Base-by-base conservation (phyloP, 2,329 filamentous ascomycete genomes). In the Hypoxylon sp. region DNA sequence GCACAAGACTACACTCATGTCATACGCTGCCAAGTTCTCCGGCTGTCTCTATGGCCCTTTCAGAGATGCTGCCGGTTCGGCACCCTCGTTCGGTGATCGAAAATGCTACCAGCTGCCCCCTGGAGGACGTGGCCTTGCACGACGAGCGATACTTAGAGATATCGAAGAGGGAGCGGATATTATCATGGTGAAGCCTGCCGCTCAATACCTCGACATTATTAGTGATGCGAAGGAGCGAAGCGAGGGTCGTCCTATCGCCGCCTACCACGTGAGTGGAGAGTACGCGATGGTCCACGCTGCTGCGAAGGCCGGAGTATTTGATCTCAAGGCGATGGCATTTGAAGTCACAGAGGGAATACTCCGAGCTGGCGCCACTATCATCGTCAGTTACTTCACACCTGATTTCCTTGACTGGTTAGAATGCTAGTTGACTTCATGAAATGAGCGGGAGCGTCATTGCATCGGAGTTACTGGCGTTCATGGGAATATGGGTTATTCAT, bases 161-260 rank as follows among this genome's bases (percentile, higher is more conserved):
- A 95, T 99, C 73, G 87, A 86, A 70, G 96, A 99, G 82, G 96
- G 96, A 25, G 96, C 96, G 19, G 96, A 99, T 77, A 93, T 98
- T 73, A 97, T 99, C 81, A 98, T 99, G 95, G 96, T 99, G 68
- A 99, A 99, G 86, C 96, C 96, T 1, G 96, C 96, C 9, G 92
- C 92, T 75, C 93, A 95, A 80, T 99, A 97, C 79, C 87, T 99
- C 49, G 96, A 99, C 81, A 97, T 99, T 75, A 98, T 99, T 79
- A 93, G 93, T 73, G 96, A 99, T 77, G 96, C 96, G 58, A 98
- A 97, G 84, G 94, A 98, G 59, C 87, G 98, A 59, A 95, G 93
- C 65, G 91, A 90, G 78, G 94, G 98, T 79, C 86, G 98, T 80
- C 96, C 96, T 1, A 87, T 99, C 36, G 95, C 96, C 1, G 95